A percentile compares a stretch with the other conserved stretches of the same genome.
Conservation (phyloP, 148 eudicot species). For the Camellia sinensis region DNA sequence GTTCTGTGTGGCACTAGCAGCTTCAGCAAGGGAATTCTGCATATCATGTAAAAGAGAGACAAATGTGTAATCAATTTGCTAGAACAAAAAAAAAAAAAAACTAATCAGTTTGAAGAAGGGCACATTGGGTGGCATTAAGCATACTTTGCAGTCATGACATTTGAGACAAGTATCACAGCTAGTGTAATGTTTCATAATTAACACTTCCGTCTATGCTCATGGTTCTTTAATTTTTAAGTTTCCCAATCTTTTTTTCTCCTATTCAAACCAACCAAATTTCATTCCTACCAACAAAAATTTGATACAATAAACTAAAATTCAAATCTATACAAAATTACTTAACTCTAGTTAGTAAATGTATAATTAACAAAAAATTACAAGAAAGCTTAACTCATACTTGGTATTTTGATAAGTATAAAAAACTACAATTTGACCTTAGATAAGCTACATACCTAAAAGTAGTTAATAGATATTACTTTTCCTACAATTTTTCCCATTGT, state of each 20-base stretch:
- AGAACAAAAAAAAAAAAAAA: neutral
- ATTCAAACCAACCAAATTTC: neutral
- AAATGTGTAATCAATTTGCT: neutral
- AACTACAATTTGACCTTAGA: neutral
- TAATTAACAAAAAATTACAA: neutral
- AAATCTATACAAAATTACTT: neutral
- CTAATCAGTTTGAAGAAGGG: neutral
- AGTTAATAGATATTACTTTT: neutral
- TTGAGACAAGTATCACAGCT: neutral
- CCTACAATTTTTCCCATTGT: neutral
- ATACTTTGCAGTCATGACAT: neutral
- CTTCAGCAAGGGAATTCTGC: constrained; percentile 50
- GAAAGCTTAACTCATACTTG: neutral
- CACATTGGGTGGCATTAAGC: neutral
- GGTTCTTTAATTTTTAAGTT: neutral
- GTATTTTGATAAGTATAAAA: neutral
- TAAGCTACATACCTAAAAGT: neutral
- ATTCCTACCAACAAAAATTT: neutral
- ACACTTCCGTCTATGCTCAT: neutral
- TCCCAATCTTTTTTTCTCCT: neutral
- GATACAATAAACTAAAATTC: neutral
- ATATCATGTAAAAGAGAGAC: constrained; percentile 6
- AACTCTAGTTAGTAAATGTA: neutral
- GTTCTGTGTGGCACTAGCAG: constrained; percentile 33
- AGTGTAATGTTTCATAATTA: neutral